Evolutionary conservation across 179 eudicot genomes (phyloP).

Genomic region (Beta corolliflora): DNA sequence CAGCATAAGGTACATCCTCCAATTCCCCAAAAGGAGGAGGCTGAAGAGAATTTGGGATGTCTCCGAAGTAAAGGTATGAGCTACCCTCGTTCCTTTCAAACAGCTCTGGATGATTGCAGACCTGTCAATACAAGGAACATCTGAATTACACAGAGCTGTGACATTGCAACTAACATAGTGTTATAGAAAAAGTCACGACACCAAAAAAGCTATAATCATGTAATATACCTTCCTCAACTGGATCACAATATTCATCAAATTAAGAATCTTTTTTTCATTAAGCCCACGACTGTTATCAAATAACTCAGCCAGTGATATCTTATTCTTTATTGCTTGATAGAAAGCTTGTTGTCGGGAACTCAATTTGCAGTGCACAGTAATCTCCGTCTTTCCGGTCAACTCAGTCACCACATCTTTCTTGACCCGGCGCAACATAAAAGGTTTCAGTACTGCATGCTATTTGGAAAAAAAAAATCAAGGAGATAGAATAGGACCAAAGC

Average conservation of each 20-base stretch:
- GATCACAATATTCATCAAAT: constrained; percentile 97
- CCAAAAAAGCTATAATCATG: constrained; percentile 9
- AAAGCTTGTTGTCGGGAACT: constrained; percentile 98
- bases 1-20: constrained; percentile 80
- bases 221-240: constrained; percentile 85
- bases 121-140: constrained; percentile 48
- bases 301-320: constrained; percentile 92
- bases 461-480: constrained; percentile 1
- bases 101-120: constrained; percentile 97
- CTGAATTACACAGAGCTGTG: constrained; percentile 5
- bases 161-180: not conserved
- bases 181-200: constrained; percentile 8
- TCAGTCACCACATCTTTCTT: constrained; percentile 95
- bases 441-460: constrained; percentile 98
- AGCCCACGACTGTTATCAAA: constrained; percentile 92
- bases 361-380: constrained; percentile 90
- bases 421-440: constrained; percentile 95
- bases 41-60: constrained; percentile 72
- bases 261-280: constrained; percentile 84
- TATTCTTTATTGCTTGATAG: constrained; percentile 97
- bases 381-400: constrained; percentile 87
- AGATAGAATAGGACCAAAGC: constrained; percentile 1
- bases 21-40: constrained; percentile 93
- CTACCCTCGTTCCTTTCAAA: constrained; percentile 99
- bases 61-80: constrained; percentile 85